A percentile compares a stretch with the other conserved stretches of the same genome.
Conservation (phyloP, 257 asterid genomes). For the Euphrasia confusa region DNA sequence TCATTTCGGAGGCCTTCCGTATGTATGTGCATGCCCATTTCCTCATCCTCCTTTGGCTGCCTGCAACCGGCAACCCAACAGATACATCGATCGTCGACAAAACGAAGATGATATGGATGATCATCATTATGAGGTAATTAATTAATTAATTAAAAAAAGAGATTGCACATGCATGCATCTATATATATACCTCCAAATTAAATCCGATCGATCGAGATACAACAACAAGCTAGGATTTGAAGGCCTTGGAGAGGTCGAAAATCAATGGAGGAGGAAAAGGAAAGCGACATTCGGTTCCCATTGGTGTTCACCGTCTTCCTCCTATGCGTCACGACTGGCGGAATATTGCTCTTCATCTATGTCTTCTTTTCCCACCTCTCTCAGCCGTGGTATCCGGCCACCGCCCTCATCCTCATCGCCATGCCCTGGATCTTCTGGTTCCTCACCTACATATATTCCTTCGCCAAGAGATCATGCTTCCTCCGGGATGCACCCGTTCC, state of each 20-base stretch:
- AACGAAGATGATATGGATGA: background rate
- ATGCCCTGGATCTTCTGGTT: slow-evolving; percentile 77
- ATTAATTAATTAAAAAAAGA: no score
- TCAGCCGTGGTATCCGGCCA: slow-evolving; percentile 55
- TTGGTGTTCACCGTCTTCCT: slow-evolving; percentile 46
- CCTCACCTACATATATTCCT: slow-evolving; percentile 46
- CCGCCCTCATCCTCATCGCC: slow-evolving; percentile 57
- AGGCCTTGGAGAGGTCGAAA: background rate
- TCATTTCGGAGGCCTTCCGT: slow-evolving; percentile 29
- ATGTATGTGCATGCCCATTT: slow-evolving; percentile 25
- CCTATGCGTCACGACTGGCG: slow-evolving; percentile 56
- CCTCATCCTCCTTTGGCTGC: slow-evolving; percentile 30
- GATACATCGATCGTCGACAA: background rate
- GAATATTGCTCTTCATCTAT: slow-evolving; percentile 47
- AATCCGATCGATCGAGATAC: no score
- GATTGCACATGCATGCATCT: slow-evolving; percentile 16
- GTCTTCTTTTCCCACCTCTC: slow-evolving; percentile 43
- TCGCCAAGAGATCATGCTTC: slow-evolving; percentile 43
- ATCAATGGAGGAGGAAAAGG: slow-evolving; percentile 52
- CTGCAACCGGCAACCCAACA: slow-evolving; percentile 29
- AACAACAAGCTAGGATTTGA: no score
- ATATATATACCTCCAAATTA: slow-evolving; percentile 6
- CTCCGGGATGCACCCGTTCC: no score
- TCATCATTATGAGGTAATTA: no score
- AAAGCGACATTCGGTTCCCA: slow-evolving; percentile 55